A percentile compares a stretch with the other conserved stretches of the same genome.
Evolutionary conservation across 1,284 basidiomycete species (phyloP).

Genomic region (Cystobasidium sp.): DNA sequence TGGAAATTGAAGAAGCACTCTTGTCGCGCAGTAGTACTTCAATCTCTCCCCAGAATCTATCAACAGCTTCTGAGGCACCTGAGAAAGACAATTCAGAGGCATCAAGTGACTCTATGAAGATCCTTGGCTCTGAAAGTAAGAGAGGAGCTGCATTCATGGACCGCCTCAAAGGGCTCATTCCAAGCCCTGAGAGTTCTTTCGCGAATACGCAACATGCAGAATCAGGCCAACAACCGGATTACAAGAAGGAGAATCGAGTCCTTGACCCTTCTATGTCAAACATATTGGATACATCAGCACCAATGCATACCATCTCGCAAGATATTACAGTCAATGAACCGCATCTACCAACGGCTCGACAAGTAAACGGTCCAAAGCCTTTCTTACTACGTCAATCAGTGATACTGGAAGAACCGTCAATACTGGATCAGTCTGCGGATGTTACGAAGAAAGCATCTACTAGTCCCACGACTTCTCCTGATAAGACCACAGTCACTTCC

Average conservation of each 20-base stretch:
- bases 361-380: conserved; percentile 12
- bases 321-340: conserved; percentile 36
- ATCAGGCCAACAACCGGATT: neutral
- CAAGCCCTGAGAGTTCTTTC: conserved; percentile 30
- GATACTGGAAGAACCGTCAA: conserved; percentile 29
- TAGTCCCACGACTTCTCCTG: conserved; percentile 15
- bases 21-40: conserved; percentile 25
- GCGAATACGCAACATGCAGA: conserved; percentile 18
- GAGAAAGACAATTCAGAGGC: neutral
- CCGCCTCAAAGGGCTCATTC: conserved; percentile 32
- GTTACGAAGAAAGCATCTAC: neutral
- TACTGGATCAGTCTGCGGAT: neutral
- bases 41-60: conserved; percentile 30
- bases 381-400: conserved; percentile 34
- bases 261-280: conserved; percentile 24
- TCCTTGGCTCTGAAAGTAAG: conserved; percentile 20
- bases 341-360: neutral
- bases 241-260: neutral
- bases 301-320: conserved; percentile 17
- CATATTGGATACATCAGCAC: conserved; percentile 38
- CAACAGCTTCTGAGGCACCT: neutral
- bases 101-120: conserved; percentile 25
- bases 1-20: conserved; percentile 39
- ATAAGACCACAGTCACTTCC: neutral
- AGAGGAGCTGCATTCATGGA: conserved; percentile 37